Conservation (phyloP, 805 yeast genomes). For the Wickerhamomyces ciferrii region DNA sequence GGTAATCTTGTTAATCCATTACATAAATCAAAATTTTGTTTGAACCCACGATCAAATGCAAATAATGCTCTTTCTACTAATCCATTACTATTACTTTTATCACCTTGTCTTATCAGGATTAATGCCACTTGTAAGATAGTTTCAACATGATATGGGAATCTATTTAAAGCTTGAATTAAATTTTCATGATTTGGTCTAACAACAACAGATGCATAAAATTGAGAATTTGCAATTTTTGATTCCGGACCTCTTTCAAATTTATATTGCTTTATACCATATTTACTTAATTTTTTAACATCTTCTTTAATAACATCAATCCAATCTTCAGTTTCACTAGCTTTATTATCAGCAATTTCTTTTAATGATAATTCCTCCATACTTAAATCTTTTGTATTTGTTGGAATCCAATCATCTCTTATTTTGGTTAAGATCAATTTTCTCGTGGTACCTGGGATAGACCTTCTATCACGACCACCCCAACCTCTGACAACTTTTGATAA, state of each 20-base stretch:
- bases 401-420: slow-evolving; percentile 77
- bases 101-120: slow-evolving; percentile 73
- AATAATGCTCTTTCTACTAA: slow-evolving; percentile 73
- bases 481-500: slow-evolving; percentile 53
- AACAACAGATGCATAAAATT: slow-evolving; percentile 60
- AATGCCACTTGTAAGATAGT: slow-evolving; percentile 76
- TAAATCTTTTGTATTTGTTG: slow-evolving; percentile 57
- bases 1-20: slow-evolving; percentile 61
- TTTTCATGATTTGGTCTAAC: slow-evolving; percentile 78
- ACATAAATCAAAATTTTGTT: slow-evolving; percentile 51
- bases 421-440: slow-evolving; percentile 65
- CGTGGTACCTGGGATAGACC: slow-evolving; percentile 68
- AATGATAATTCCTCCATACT: slow-evolving; percentile 48
- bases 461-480: slow-evolving; percentile 80
- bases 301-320: slow-evolving; percentile 45
- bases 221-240: slow-evolving; percentile 28
- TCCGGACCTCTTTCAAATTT: slow-evolving; percentile 41
- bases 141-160: slow-evolving; percentile 69
- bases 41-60: slow-evolving; percentile 72
- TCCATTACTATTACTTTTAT: slow-evolving; percentile 62
- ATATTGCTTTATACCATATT: slow-evolving; percentile 51
- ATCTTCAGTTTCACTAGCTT: slow-evolving; percentile 29
- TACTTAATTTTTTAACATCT: slow-evolving; percentile 30
- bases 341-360: slow-evolving; percentile 32
- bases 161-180: slow-evolving; percentile 47